Base-by-base conservation (phyloP, 164 flowering plant genomes). In the Liquidambar formosana region DNA sequence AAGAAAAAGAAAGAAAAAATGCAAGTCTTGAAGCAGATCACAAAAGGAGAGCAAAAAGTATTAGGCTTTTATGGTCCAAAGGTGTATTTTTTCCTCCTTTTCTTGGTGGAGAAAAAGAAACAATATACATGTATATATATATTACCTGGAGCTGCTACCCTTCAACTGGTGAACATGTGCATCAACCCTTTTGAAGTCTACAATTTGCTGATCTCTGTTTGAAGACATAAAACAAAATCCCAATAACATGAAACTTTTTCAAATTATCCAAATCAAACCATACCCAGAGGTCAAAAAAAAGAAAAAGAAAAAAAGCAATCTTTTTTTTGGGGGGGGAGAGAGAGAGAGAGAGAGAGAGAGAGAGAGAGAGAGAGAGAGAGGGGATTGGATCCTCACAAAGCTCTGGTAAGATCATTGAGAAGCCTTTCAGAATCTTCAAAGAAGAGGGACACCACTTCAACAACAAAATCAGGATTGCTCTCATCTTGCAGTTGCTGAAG, bases 401-500 rank as follows among this genome's bases (percentile, higher is more conserved):
- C 77, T 45, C 12, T 28, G 28, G 84, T 26, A 61, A 86, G 79
- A 69, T 86, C 84, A 74, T 75, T 79, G 77, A 86, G 76, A 56
- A 87, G 79, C 77, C 73, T 82, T 52, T 85, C 88, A 57, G 91
- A 87, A 78, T 85, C 91, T 28, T 79, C 80, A 72, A 87, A 85
- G 84, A 85, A 87, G 38, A 87, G 84, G 19, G 87, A 73, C 28
- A 85, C 86, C 2, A 87, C 85, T 81, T 85, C 88, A 52, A 70
- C 74, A 48, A 87, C 88, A 73, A 87, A 85, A 49, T 79, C 80
- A 33, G 89, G 91, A 68, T 83, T 87, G 79, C 78, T 82, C 81
- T 85, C 89, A 77, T 85, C 91, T 75, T 83, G 89, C 45, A 87
- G 79, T 46, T 80, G 73, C 73, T 83, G 86, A 49, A 87, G 89